Conservation (phyloP, 2,329 filamentous ascomycete species). For the Grosmannia serpens region DNA sequence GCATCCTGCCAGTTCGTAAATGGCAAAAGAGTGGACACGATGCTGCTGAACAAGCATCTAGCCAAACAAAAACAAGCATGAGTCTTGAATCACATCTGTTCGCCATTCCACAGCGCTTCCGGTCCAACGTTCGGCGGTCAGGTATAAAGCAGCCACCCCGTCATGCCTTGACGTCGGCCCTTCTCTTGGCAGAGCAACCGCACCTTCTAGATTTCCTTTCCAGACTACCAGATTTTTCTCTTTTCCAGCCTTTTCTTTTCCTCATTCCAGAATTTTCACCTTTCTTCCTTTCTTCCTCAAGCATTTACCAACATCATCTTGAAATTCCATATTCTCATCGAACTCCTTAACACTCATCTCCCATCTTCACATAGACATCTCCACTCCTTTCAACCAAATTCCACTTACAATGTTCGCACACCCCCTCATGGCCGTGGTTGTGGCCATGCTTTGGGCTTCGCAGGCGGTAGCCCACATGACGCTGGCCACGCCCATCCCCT, state of each 20-base stretch:
- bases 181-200: background rate
- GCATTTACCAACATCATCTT: background rate
- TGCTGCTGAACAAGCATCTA: background rate
- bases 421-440: background rate
- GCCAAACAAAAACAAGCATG: background rate
- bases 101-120: background rate
- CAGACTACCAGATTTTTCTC: background rate
- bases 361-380: background rate
- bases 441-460: slow-evolving; percentile 3
- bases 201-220: background rate
- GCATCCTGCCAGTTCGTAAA: too few species aligned
- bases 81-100: background rate
- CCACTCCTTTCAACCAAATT: background rate
- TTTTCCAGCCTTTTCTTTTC: background rate
- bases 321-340: background rate
- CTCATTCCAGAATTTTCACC: background rate
- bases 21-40: too few species aligned
- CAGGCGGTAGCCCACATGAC: slow-evolving; percentile 12
- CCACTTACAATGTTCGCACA: background rate
- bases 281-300: background rate
- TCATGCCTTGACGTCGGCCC: background rate
- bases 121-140: background rate
- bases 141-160: background rate
- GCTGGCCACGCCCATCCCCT: slow-evolving; percentile 11
- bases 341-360: background rate